Evolutionary conservation across 2,329 filamentous ascomycete species (phyloP), one percentile per base, ranked within the genome.

Genomic region (Botrytis cinerea): DNA sequence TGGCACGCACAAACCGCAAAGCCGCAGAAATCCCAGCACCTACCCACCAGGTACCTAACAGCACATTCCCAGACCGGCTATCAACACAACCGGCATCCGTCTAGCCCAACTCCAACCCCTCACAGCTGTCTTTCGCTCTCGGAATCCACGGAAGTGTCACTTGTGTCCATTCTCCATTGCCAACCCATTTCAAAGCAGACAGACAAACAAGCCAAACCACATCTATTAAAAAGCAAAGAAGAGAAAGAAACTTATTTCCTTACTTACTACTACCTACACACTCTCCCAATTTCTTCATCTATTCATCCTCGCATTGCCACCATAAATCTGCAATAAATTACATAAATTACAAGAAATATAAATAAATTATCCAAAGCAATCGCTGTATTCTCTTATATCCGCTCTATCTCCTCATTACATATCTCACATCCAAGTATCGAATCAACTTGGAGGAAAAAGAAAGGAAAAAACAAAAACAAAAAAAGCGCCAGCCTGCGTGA

Each of bases 121-220:
- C 48, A 51, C 25, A 51, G 48, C 48, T 54, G 16, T n/a, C 48
- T n/a, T 22, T 54, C 48, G 48, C 32, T 51, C 28, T 48, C 63
- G 63, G 63, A 66, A 66, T 28, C 45, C 22, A 48, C 63, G 63
- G 63, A 35, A 66, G 35, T 16, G 7, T 38, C 60, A 38, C 25
- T n/a, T 40, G 43, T 16, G n/a, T 43, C 35, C 35, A 28, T 43
- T n/a, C 38, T 40, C 14, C 25, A 62, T 35, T 12, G 10, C 59
- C 35, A 16, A 43, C 40, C 22, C 22, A 62, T 40, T 43, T 62
- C 60, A 62, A 62, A 40, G 38, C 60, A 62, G 2, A 54, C 12
- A 54, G 48, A 12, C 48, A 54, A 14, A 25, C 48, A 6, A 54
- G 48, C 48, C 48, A n/a, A 6, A 54, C 25, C 25, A 14, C 48